Base-by-base conservation (phyloP, 2,329 filamentous ascomycete genomes). In the Fusarium sp. region DNA sequence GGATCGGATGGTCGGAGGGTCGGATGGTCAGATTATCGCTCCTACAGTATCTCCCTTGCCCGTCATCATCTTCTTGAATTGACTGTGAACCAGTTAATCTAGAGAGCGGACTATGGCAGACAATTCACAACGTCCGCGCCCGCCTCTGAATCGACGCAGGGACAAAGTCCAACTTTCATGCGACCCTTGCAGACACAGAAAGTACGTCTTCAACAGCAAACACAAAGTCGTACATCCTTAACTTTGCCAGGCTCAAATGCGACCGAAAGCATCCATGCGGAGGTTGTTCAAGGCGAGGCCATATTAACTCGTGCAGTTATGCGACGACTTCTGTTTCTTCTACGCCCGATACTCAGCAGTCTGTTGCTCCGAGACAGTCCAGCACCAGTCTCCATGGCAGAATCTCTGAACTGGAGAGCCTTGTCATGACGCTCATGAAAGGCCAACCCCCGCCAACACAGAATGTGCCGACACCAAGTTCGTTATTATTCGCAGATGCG, bases 121-220 rank as follows among this genome's bases (percentile, higher is more conserved):
- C 42, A 15, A 50, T 56, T n/a, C 63, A 57, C 64, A 57, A 38
- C 56, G 46, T 56, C 50, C 57, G 61, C 65, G 49, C 52, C 62
- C 65, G 26, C 61, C 57, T n/a, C 57, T 61, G 52, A 55, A 53
- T 52, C 61, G 65, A 52, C 61, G 65, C 36, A 55, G 61, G 52
- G 65, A 67, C 53, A 67, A 67, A 58, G 49, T 39, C 28, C 61
- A 65, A 57, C 61, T 67, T 56, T 67, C 65, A 13, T 65, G 65
- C 45, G 57, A 56, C 24, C 57, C 57, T 24, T 67, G 65, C 26
- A 61, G 57, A 49, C 39, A 53, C 45, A 56, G 57, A 53, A 67
- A 65, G 65, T 67, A 65, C 31, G 61, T 58, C 26, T 44, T 46
- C 24, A 2, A 42, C 49, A 14, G 11, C 61, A 11, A 6, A 56